Evolutionary conservation across 805 yeast species (phyloP), one percentile per base, ranked within the genome.

Genomic region (Starmera caribaea): DNA sequence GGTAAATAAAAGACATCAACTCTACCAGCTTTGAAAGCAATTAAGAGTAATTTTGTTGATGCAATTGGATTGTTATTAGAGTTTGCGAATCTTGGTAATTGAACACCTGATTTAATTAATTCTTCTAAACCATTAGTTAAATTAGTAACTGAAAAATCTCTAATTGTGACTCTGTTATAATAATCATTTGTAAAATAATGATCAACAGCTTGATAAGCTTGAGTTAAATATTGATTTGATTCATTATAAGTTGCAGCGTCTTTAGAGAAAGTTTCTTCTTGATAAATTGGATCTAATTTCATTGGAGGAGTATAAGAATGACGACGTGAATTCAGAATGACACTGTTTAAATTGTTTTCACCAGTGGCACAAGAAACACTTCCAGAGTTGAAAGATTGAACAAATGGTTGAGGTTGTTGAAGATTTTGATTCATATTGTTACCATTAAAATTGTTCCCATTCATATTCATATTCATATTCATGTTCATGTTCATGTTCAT

Each of bases 11-110:
- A 86, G 8, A 85, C 86, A 58, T 87, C 96, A 40, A 80, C 62
- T 34, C 96, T 67, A 8, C 87, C 85, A 26, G 81, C 76, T 57
- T 88, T 87, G 63, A 87, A 87, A 40, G 79, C 78, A 33, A 86
- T 83, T 35, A 81, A 61, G 30, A 77, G 73, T 40, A 84, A 65
- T 43, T 62, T 64, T 9, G 54, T 47, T 4, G 50, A 45, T 24
- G 58, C 51, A 26, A 54, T 38, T 1, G 53, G 34, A 14, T 24
- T 6, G 5, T 24, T 32, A 16, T 35, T 32, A 16, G 31, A 12
- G 10, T 29, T 16, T 16, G 39, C 27, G 17, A 37, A 37, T 32
- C 39, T 37, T 32, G 39, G 39, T 16, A 37, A 28, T 28, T 37
- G 39, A n/a, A 17, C 36, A 32, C 30, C 31, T 10, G 36, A 32